phyloP scores from a whole-genome alignment of 768 basidiomycete genomes.

The Auriscalpium vulgare region DNA sequence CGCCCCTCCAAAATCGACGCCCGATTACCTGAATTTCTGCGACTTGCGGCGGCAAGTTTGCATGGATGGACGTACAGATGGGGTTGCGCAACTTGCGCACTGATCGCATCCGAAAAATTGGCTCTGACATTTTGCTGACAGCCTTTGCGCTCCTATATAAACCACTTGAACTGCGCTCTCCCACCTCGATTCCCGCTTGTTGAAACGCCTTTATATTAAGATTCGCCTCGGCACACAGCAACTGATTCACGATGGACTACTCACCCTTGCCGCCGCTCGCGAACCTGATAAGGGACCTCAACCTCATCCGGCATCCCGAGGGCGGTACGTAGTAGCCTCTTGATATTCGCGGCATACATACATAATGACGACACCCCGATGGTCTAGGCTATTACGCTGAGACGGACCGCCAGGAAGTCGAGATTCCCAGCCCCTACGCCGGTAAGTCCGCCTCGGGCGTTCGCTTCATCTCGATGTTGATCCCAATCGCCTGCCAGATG shows the following conservation, averaged over 20 bases:
- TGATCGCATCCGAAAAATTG: too few species aligned
- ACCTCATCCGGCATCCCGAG: slow-evolving; percentile 22
- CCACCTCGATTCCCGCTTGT: too few species aligned
- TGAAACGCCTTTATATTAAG: too few species aligned
- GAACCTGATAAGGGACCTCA: slow-evolving; percentile 20
- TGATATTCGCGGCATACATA: background rate
- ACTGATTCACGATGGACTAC: background rate
- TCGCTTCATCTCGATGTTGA: background rate
- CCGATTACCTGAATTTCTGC: too few species aligned
- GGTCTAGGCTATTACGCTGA: slow-evolving; percentile 27
- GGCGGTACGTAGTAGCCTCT: slow-evolving; percentile 15
- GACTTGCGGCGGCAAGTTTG: too few species aligned
- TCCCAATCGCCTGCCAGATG: slow-evolving; percentile 13
- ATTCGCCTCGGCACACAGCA: too few species aligned
- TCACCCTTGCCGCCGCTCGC: slow-evolving; percentile 10
- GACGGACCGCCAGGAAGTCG: slow-evolving; percentile 24
- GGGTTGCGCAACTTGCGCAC: too few species aligned
- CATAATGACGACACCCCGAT: background rate
- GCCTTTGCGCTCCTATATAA: too few species aligned
- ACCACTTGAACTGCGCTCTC: too few species aligned
- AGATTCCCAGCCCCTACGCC: slow-evolving; percentile 27
- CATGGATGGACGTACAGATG: too few species aligned
- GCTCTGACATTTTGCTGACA: too few species aligned
- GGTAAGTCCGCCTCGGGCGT: slow-evolving; percentile 11
- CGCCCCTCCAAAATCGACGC: too few species aligned